Evolutionary conservation across 352 stramenopile species (phyloP), one percentile per base, ranked within the genome.

Genomic region (Phytophthora kernoviae): DNA sequence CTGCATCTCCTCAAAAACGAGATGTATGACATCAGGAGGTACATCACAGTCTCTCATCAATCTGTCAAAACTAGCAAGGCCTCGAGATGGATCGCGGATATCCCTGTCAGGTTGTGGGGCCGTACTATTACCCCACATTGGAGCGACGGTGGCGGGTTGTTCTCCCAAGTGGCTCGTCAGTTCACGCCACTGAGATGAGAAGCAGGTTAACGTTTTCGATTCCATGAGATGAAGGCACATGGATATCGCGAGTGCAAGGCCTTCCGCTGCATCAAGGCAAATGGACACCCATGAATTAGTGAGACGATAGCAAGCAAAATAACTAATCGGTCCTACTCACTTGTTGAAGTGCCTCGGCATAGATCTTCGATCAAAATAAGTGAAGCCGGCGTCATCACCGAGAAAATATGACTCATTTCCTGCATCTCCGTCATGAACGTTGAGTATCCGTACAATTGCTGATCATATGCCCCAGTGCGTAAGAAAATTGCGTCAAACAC

Each of bases 381-480:
- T 20, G 75, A 84, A 0, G 11, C 56, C 1, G 36, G 32, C 10
- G 71, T 78, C 43, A 68, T 74, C 8, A 39, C 43, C 9, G 43
- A 54, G 17, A 86, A 62, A 46, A 86, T 83, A 47, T 46, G 41
- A 4, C 39, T 62, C 52, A 86, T 64, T n/a, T 82, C 62, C 4
- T 69, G 56, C 79, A 87, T 87, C 33, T 87, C 78, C 12, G 62
- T 73, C 69, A 83, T 72, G 45, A 87, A 86, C 2, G 76, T 86
- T 15, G 74, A 87, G 39, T 75, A 62, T 34, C 70, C 70, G 12
- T 72, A 64, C 2, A 88, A n/a, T 22, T 78, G 73, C 40, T 79
- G 55, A 37, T 87, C 79, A 10, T 65, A 66, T 9, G 78, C 65
- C n/a, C 78, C 78, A 32, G 62, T 54, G 1, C 75, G 75, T 21